These are phyloP conservation scores for Aspergillus cavernicola DNA, from an alignment of 495 filamentous ascomycete genomes.

Conservation along the genomic window DNA sequence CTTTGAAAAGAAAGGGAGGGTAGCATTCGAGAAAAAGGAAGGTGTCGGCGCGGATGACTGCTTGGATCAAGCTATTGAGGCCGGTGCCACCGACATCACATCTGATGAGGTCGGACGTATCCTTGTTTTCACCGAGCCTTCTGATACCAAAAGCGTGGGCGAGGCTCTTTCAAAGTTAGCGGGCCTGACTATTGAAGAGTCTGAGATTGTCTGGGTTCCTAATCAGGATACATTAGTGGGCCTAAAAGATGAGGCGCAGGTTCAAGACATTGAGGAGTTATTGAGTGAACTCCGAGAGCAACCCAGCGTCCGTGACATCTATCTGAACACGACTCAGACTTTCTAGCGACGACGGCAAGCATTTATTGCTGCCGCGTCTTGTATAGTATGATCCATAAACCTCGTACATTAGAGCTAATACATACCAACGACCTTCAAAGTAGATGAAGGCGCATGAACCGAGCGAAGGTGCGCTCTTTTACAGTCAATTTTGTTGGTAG, in stretches of 20 bases:
- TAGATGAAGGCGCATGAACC: too few relatives aligned
- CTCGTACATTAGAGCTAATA: constrained; percentile 5
- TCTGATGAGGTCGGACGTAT: constrained; percentile 66
- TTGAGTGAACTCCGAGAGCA: constrained; percentile 49
- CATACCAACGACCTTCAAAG: neutral
- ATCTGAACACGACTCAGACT: constrained; percentile 50
- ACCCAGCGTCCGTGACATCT: constrained; percentile 64
- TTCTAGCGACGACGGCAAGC: constrained; percentile 21
- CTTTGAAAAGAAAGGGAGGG: constrained; percentile 73
- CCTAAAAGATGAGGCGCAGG: constrained; percentile 45
- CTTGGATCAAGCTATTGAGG: constrained; percentile 81
- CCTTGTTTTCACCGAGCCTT: constrained; percentile 71
- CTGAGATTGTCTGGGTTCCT: constrained; percentile 81
- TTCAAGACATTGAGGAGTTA: constrained; percentile 51
- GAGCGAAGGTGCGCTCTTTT: too few relatives aligned
- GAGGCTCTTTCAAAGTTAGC: constrained; percentile 55
- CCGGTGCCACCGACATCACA: constrained; percentile 77
- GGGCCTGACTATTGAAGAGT: constrained; percentile 60
- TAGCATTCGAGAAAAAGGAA: constrained; percentile 63
- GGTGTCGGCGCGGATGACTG: constrained; percentile 64
- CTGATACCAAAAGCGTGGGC: constrained; percentile 60
- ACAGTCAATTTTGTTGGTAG: too few relatives aligned
- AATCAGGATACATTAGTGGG: constrained; percentile 72
- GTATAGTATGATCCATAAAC: constrained; percentile 12
- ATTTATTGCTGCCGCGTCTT: neutral